Evolutionary conservation across 2,329 filamentous ascomycete genomes (phyloP), one percentile per base, ranked within the genome.

Genomic region (Penicillium sp.): DNA sequence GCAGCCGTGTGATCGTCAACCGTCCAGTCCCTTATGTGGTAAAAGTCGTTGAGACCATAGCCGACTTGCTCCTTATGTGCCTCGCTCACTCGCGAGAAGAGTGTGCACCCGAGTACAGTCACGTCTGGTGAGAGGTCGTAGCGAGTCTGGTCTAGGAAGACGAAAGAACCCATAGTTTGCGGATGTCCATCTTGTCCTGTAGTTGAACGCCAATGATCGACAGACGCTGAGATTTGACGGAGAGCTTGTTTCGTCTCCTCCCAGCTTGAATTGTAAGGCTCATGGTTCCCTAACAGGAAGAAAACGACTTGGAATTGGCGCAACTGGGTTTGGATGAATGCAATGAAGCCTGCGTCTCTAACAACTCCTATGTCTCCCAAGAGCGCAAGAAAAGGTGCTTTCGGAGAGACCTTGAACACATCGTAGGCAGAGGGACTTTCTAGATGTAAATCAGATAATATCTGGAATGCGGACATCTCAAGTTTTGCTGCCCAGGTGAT

Each of bases 401-500:
- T 73, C 1, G 80, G 78, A 0, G 65, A 49, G 23, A 85, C 79
- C 2, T 80, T 65, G 63, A 82, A 86, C 25, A 73, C 23, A 61
- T 83, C 78, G 66, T 86, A 86, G 19, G 73, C 71, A 43, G 75
- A 73, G 0, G 79, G 77, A 9, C 67, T 65, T 65, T 86, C 83
- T 8, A 86, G 75, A 59, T 86, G 83, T 4, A 86, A 74, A 68
- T 86, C 83, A 0, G 83, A 85, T n/a, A 86, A 56, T 47, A 86
- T 78, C 61, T 85, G 75, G 52, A 77, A 60, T 33, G 39, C 44
- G 31, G 60, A 61, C 67, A 71, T 52, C 38, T 33, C 35, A 23
- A 31, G n/a, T 19, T 39, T 27, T 21, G 49, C n/a, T 31, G 27
- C 8, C 27, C 27, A 27, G 27, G 27, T 27, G 8, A 41, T n/a